These are phyloP conservation scores for Nemania sp. DNA, from an alignment of 2,329 filamentous ascomycete species.

Conservation along the genomic window DNA sequence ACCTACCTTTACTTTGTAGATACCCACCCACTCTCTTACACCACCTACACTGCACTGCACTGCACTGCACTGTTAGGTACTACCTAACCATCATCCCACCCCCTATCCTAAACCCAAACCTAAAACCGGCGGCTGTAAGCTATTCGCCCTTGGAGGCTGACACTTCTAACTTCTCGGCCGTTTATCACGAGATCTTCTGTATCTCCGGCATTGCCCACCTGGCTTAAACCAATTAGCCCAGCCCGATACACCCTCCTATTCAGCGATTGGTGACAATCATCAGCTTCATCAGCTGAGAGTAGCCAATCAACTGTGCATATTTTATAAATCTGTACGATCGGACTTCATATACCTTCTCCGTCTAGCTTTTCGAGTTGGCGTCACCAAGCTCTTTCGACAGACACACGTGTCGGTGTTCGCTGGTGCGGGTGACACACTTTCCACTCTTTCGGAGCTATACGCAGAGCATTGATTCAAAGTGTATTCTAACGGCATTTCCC, in stretches of 20 bases:
- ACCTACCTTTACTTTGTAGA: too few species aligned
- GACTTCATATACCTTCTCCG: conserved; percentile 3
- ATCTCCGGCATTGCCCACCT: background rate
- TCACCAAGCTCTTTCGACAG: conserved; percentile 7
- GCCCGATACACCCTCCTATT: conserved; percentile 21
- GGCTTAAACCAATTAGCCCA: background rate
- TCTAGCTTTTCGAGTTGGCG: conserved; percentile 39
- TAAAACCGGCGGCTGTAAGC: conserved; percentile 10
- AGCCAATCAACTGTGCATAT: background rate
- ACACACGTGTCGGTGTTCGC: conserved; percentile 36
- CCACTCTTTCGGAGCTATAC: conserved; percentile 17
- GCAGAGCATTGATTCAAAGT: conserved; percentile 33
- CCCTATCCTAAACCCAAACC: background rate
- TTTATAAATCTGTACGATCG: conserved; percentile 5
- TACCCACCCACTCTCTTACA: conserved; percentile 12
- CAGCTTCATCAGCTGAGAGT: conserved; percentile 17
- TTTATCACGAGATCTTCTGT: conserved; percentile 10
- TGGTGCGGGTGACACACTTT: conserved; percentile 35
- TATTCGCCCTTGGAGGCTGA: conserved; percentile 16
- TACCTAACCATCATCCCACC: background rate
- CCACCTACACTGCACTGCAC: background rate
- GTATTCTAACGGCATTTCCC: conserved; percentile 36
- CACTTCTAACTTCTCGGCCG: background rate
- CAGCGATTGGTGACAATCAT: conserved; percentile 4
- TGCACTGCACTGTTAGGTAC: background rate